Percentiles rank a stretch among this genome's conserved stretches.
Evolutionary conservation across 768 basidiomycete species (phyloP).

Genomic region (Zangia roseola): DNA sequence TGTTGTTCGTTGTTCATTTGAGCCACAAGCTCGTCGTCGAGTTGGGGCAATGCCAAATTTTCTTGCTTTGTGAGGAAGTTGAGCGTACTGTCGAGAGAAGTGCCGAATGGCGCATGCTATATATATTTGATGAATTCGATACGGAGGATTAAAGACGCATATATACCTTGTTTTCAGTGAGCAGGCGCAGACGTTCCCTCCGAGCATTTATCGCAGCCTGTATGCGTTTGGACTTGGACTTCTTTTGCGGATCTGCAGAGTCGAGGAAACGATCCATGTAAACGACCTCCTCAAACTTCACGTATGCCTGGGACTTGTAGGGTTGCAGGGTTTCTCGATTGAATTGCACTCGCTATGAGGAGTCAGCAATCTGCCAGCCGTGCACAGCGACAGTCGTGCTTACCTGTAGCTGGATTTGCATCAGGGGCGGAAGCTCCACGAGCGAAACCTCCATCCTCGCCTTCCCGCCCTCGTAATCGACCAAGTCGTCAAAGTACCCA

Average conservation of each 20-base stretch:
- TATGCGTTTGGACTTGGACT: constrained; percentile 64
- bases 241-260: constrained; percentile 68
- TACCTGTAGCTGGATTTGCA: constrained; percentile 96
- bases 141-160: neutral
- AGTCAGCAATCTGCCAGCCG: constrained; percentile 5
- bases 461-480: constrained; percentile 85
- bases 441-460: constrained; percentile 85
- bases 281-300: constrained; percentile 84
- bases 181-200: constrained; percentile 64
- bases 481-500: constrained; percentile 84
- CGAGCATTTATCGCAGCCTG: constrained; percentile 61
- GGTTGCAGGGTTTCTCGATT: constrained; percentile 88
- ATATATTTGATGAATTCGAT: neutral
- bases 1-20: constrained; percentile 55
- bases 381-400: constrained; percentile 15
- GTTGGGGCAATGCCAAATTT: constrained; percentile 41
- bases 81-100: constrained; percentile 53
- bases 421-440: constrained; percentile 81
- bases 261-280: constrained; percentile 93
- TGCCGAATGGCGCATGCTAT: constrained; percentile 61
- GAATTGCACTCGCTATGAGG: constrained; percentile 81
- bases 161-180: constrained; percentile 72
- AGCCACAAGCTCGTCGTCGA: constrained; percentile 57
- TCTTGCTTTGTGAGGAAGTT: constrained; percentile 58
- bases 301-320: constrained; percentile 95